A percentile compares a stretch with the other conserved stretches of the same genome.
Conservation (phyloP, 2,329 filamentous ascomycete genomes). For the Beauveria rudraprayagi region DNA sequence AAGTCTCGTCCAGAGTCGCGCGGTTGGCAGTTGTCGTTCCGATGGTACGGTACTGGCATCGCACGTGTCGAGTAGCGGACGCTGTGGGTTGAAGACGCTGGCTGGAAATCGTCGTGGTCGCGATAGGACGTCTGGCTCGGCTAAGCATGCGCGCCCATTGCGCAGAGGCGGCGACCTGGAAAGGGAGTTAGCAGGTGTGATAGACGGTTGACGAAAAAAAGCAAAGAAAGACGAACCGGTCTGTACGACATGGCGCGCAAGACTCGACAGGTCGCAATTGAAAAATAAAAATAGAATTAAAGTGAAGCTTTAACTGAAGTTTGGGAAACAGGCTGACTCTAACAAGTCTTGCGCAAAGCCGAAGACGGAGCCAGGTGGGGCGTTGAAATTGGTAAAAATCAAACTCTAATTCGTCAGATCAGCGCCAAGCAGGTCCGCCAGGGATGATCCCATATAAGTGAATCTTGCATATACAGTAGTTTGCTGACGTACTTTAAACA, state of each 20-base stretch:
- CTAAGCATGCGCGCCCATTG: conserved; percentile 1
- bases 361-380: conserved; percentile 5
- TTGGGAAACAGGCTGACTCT: not conserved
- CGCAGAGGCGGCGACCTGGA: not conserved
- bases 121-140: not conserved
- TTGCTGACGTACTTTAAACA: not conserved
- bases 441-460: not conserved
- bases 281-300: not conserved
- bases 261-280: not conserved
- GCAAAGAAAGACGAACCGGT: not conserved
- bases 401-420: not conserved
- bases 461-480: not conserved
- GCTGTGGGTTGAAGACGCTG: not conserved
- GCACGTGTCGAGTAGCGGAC: not conserved
- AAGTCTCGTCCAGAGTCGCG: not conserved
- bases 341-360: not conserved
- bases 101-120: not conserved
- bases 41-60: not conserved
- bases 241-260: conserved; percentile 5
- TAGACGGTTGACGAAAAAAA: no score
- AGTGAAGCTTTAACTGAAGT: not conserved
- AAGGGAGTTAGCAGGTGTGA: not conserved
- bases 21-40: not conserved
- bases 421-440: not conserved
- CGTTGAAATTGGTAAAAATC: not conserved